Base-by-base conservation (phyloP, 352 stramenopile genomes). In the Pythium aquatile region DNA sequence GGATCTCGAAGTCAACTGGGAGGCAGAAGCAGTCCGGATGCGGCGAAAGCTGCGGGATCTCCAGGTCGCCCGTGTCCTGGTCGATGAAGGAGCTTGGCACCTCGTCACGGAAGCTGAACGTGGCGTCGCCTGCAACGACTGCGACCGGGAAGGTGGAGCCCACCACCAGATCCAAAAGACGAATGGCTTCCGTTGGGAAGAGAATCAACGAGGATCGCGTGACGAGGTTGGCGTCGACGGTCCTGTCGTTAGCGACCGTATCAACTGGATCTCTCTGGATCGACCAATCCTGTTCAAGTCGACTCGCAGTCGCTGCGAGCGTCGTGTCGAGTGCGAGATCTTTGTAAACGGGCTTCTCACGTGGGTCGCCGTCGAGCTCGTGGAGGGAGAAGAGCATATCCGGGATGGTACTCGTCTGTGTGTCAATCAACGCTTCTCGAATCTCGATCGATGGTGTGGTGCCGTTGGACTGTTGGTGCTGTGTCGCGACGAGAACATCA, bases 1-100 rank as follows among this genome's bases (percentile, higher is more conserved):
- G 68, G 32, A 92, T 76, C 51, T 87, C 78, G 32, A 94, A 90
- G 63, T 94, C 85, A 0, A 92, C 77, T 11, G 85, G 83, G 16
- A 94, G 70, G 35, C 85, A 94, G 56, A 94, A 94, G 32, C 85
- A 94, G 28, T 94, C 80, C 16, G 83, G 83, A 39, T 91, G 82
- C 8, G 85, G 85, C 32, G 83, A 91, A 9, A 94, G 60, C 55
- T 94, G 83, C 26, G 85, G 85, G 16, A 94, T 71, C 51, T 90
- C 77, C 0, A 91, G 51, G 11, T 71, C 59, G 2, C 40, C 55
- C 20, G 54, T 54, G 1, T 75, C 59, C 29, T 70, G 66, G 26
- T 68, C 61, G n/a, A 89, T 65, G 26, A 88, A 89, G 0, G 74
- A 67, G 33, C 71, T 88, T 1, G 83, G 84, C 49, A 93, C 83